phyloP scores from a whole-genome alignment of 169 alveolate genomes.

The Plasmodium berghei region DNA sequence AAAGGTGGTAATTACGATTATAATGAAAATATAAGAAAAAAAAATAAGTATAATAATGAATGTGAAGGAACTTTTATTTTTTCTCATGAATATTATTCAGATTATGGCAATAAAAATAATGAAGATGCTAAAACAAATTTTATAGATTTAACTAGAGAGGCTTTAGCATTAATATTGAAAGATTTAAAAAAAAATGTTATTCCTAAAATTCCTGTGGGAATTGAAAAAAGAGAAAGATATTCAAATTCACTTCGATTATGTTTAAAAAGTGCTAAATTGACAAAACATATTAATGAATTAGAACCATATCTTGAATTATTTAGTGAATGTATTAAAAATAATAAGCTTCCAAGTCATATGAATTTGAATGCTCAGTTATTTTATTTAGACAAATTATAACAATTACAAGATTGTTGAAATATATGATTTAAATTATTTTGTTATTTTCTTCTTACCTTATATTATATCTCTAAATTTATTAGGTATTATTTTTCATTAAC shows the following conservation, averaged over 20 bases:
- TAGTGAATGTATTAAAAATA: conserved; percentile 64
- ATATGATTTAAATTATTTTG: no score
- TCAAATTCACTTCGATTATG: conserved; percentile 54
- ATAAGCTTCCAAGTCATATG: conserved; percentile 61
- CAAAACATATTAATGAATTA: conserved; percentile 56
- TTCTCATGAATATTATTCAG: conserved; percentile 52
- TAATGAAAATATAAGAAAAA: conserved; percentile 10
- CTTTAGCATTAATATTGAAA: conserved; percentile 50
- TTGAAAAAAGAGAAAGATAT: conserved; percentile 71
- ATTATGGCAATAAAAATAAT: conserved; percentile 18
- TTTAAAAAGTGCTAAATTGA: conserved; percentile 56
- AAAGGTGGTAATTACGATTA: conserved; percentile 28
- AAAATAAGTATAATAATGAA: conserved; percentile 19
- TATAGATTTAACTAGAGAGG: conserved; percentile 70
- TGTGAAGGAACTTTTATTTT: conserved; percentile 28
- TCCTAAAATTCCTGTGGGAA: conserved; percentile 69
- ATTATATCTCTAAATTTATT: no score
- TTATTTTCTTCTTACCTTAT: not conserved
- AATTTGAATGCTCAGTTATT: conserved; percentile 45
- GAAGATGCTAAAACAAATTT: conserved; percentile 57
- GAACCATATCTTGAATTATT: conserved; percentile 71
- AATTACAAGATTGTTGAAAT: no score
- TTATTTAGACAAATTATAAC: conserved; percentile 51
- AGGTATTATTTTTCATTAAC: no score
- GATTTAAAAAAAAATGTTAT: conserved; percentile 64